A percentile compares a stretch with the other conserved stretches of the same genome.
These are phyloP conservation scores for Aspergillus taichungensis DNA, from an alignment of 495 filamentous ascomycete genomes.

Conservation along the genomic window DNA sequence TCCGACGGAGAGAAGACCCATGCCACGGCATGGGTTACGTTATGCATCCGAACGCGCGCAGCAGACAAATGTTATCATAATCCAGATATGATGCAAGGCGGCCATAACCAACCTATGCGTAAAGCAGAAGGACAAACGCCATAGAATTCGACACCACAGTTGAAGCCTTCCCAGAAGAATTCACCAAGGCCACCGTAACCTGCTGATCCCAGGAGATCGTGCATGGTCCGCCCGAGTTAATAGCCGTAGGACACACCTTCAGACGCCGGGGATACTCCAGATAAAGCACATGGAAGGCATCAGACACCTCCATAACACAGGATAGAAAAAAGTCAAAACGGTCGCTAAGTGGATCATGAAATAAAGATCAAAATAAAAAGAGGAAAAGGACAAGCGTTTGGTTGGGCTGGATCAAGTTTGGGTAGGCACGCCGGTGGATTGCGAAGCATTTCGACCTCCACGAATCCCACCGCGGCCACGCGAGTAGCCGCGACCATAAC, in stretches of 20 bases:
- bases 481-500: conserved; percentile 44
- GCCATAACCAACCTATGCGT: conserved; percentile 14
- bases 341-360: neutral
- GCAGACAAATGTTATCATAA: conserved; percentile 7
- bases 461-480: conserved; percentile 31
- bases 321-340: neutral
- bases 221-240: conserved; percentile 11
- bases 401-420: conserved; percentile 17
- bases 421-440: conserved; percentile 36
- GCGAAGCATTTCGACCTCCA: conserved; percentile 30
- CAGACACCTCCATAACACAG: neutral
- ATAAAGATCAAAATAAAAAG: conserved; percentile 12
- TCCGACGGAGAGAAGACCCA: neutral
- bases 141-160: conserved; percentile 10
- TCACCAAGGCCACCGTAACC: conserved; percentile 15
- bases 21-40: no score
- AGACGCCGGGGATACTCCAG: conserved; percentile 12
- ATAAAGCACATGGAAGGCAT: neutral
- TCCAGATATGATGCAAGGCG: conserved; percentile 13
- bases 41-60: neutral
- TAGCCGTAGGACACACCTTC: conserved; percentile 13
- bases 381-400: neutral
- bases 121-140: conserved; percentile 15
- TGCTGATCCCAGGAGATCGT: conserved; percentile 11
- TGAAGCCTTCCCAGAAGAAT: conserved; percentile 8